Base-by-base conservation (phyloP, 169 alveolate genomes). In the Perkinsus marinus region DNA sequence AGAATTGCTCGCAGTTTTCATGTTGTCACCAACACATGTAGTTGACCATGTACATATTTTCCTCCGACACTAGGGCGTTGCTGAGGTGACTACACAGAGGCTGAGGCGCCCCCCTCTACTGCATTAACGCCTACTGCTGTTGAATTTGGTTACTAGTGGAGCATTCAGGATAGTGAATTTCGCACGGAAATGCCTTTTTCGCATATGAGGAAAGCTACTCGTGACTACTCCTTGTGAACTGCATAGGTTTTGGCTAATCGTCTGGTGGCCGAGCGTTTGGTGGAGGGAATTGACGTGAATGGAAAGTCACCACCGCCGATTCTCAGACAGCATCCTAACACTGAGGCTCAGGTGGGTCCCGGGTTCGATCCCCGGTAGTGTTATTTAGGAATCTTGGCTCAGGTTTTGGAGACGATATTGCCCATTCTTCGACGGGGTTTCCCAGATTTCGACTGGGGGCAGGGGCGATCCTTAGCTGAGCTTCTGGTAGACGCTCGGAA, bases 381-480 rank as follows among this genome's bases (percentile, higher is more conserved):
- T 57, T 2, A 57, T 57, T 30, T 57, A 13, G 79, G 36, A 6
- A 91, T 97, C 92, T 98, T 91, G 97, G 98, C 39, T 98, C 99
- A 7, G 96, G 99, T 92, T 96, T 99, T 90, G 97, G 98, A 99
- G 97, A 98, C 93, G 98, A 98, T 95, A 99, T 99, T 22, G 95
- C 96, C 46, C 97, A 97, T 94, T 97, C 91, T 39, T n/a, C 93
- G 38, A 68, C 94, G n/a, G 57, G 94, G 41, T 68, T 89, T 89
- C 68, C 92, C 57, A 5, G 79, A 26, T 13, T 2, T 6, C 37
- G 79, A 57, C 22, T 57, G 79, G 79, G 3, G 79, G 79, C 26
- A 57, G 30, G 79, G 79, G 3, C 79, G 79, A 7, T 2, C 9
- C 37, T 16, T 57, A 5, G 79, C 79, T 26, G 79, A 2, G 34